Evolutionary conservation across 176 grass and related monocot species (phyloP).

Genomic region (Areca catechu): DNA sequence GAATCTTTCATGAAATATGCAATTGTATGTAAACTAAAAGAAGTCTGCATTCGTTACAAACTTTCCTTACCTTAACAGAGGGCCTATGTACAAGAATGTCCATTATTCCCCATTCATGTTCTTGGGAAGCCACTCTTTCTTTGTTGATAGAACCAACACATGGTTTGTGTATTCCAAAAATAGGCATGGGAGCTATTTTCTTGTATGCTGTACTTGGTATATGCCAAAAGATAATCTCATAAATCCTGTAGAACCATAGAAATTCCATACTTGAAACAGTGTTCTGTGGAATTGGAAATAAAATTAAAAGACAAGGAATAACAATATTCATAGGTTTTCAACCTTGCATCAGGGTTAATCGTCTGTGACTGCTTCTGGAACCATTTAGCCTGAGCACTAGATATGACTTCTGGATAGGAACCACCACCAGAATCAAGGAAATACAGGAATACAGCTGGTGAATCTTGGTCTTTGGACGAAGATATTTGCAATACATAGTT

Average conservation of each 20-base stretch:
- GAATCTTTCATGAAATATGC: no score
- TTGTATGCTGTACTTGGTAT: slow-evolving; percentile 64
- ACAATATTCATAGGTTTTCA: background rate
- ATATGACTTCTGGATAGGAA: slow-evolving; percentile 65
- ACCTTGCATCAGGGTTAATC: slow-evolving; percentile 60
- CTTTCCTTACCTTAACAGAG: slow-evolving; percentile 51
- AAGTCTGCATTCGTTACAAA: no score
- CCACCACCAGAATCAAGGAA: slow-evolving; percentile 90
- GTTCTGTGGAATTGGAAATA: background rate
- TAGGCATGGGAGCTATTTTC: slow-evolving; percentile 53
- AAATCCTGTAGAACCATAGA: slow-evolving; percentile 31
- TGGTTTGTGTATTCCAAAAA: slow-evolving; percentile 28
- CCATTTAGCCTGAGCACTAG: slow-evolving; percentile 52
- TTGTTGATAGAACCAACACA: slow-evolving; percentile 76
- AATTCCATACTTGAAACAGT: background rate
- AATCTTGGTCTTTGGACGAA: slow-evolving; percentile 18
- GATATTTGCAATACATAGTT: slow-evolving; percentile 65
- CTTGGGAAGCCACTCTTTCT: slow-evolving; percentile 63
- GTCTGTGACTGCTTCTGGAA: slow-evolving; percentile 30
- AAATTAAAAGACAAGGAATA: background rate
- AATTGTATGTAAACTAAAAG: no score
- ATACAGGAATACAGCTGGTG: slow-evolving; percentile 50
- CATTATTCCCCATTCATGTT: slow-evolving; percentile 74
- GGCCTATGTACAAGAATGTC: slow-evolving; percentile 44
- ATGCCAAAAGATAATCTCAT: slow-evolving; percentile 85